A percentile compares a stretch with the other conserved stretches of the same genome.
These are phyloP conservation scores for Peronospora destructor DNA, from an alignment of 352 stramenopile genomes.

Conservation along the genomic window DNA sequence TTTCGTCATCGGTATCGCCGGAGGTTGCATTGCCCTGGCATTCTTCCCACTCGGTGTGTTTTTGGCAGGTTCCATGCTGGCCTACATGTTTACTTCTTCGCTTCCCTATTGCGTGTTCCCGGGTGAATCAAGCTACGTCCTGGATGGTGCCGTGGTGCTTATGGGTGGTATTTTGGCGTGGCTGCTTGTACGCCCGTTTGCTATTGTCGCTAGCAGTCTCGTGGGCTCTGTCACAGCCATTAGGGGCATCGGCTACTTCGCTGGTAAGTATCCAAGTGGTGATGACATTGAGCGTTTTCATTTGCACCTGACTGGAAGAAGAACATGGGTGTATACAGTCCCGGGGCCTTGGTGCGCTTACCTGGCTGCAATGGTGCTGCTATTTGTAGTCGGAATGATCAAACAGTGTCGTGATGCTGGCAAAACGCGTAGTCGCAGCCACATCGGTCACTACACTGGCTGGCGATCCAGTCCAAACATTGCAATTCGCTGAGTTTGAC, in stretches of 20 bases:
- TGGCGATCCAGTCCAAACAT: conserved; percentile 15
- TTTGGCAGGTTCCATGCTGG: conserved; percentile 34
- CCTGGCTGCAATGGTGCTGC: conserved; percentile 36
- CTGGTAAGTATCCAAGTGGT: conserved; percentile 57
- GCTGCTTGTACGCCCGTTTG: conserved; percentile 43
- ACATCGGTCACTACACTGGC: conserved; percentile 23
- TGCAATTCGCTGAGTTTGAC: conserved; percentile 6
- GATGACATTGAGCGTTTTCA: conserved; percentile 48
- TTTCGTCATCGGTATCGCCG: conserved; percentile 26
- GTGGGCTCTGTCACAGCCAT: conserved; percentile 42
- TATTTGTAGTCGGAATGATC: conserved; percentile 40
- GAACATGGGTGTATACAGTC: conserved; percentile 37
- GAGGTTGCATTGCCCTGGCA: conserved; percentile 37
- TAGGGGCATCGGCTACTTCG: conserved; percentile 68
- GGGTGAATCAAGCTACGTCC: conserved; percentile 14
- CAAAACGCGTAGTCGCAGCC: conserved; percentile 12
- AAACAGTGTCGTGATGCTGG: conserved; percentile 23
- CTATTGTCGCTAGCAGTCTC: conserved; percentile 58
- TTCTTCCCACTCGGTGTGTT: conserved; percentile 50
- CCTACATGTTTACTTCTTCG: conserved; percentile 35
- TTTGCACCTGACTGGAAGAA: conserved; percentile 1
- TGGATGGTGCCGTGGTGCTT: conserved; percentile 36
- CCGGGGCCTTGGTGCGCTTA: conserved; percentile 59
- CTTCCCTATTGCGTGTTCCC: conserved; percentile 41
- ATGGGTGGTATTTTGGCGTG: conserved; percentile 43